These are phyloP conservation scores for Cercospora sp. DNA, from an alignment of 2,329 filamentous ascomycete species.

Conservation along the genomic window DNA sequence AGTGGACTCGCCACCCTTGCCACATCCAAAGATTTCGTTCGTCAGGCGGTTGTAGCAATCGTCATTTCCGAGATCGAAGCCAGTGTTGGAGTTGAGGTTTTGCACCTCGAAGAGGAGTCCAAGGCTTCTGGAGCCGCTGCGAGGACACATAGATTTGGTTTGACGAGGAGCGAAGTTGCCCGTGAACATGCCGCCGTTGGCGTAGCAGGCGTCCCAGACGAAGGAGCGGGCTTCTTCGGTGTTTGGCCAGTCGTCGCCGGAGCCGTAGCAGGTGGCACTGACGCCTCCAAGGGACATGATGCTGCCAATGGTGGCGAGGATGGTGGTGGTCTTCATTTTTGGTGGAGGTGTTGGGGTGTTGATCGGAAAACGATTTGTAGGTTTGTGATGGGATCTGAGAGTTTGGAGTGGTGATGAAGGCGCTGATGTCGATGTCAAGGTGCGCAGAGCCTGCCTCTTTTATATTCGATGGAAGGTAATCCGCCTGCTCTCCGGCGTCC, in stretches of 20 bases:
- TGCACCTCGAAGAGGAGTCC: constrained; percentile 20
- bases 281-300: not conserved
- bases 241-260: constrained; percentile 17
- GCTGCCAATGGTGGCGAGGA: not conserved
- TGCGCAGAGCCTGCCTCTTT: not conserved
- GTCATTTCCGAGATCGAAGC: constrained; percentile 20
- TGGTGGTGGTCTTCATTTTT: constrained; percentile 1
- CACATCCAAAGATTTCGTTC: constrained; percentile 18
- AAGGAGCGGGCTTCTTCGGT: constrained; percentile 12
- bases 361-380: not conserved
- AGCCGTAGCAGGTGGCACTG: constrained; percentile 15
- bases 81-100: constrained; percentile 17
- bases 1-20: not conserved
- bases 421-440: not conserved
- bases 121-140: constrained; percentile 3
- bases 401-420: not conserved
- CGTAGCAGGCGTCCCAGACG: constrained; percentile 20
- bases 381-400: not conserved
- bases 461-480: too few species aligned
- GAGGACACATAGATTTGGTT: constrained; percentile 23
- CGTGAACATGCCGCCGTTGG: constrained; percentile 23
- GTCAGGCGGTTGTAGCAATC: constrained; percentile 22
- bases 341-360: not conserved
- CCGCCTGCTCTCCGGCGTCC: too few species aligned
- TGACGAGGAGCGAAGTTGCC: constrained; percentile 20